These are phyloP conservation scores for Melampsora americana DNA, from an alignment of 1,284 basidiomycete genomes.

Conservation along the genomic window DNA sequence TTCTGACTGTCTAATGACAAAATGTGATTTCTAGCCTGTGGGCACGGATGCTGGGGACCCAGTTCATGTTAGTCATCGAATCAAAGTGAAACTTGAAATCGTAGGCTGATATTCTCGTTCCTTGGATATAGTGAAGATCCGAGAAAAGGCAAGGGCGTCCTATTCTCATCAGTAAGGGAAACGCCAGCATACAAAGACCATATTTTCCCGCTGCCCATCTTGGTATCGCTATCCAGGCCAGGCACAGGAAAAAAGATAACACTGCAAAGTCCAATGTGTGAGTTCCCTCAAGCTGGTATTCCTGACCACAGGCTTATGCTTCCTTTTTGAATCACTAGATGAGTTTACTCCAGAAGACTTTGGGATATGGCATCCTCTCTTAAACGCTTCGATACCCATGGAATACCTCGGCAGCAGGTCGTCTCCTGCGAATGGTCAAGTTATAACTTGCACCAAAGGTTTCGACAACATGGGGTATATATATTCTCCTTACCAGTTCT, in stretches of 20 bases:
- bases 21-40: conserved; percentile 13
- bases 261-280: conserved; percentile 34
- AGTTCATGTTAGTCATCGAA: conserved; percentile 20
- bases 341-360: conserved; percentile 43
- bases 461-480: conserved; percentile 42
- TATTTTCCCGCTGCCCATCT: conserved; percentile 22
- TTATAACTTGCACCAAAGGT: conserved; percentile 29
- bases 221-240: conserved; percentile 11
- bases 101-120: background rate
- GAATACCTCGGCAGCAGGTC: conserved; percentile 17
- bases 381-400: conserved; percentile 40
- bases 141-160: conserved; percentile 17
- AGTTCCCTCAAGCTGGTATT: background rate
- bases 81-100: background rate
- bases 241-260: conserved; percentile 15
- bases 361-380: conserved; percentile 28
- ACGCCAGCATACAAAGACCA: conserved; percentile 31
- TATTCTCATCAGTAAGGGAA: conserved; percentile 37
- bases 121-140: conserved; percentile 22
- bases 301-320: background rate
- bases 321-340: conserved; percentile 8
- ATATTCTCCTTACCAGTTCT: background rate
- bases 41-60: conserved; percentile 28
- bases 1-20: background rate
- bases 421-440: conserved; percentile 4